Evolutionary conservation across 75 land plant species (phyloP).

Genomic region (Pinus taeda): DNA sequence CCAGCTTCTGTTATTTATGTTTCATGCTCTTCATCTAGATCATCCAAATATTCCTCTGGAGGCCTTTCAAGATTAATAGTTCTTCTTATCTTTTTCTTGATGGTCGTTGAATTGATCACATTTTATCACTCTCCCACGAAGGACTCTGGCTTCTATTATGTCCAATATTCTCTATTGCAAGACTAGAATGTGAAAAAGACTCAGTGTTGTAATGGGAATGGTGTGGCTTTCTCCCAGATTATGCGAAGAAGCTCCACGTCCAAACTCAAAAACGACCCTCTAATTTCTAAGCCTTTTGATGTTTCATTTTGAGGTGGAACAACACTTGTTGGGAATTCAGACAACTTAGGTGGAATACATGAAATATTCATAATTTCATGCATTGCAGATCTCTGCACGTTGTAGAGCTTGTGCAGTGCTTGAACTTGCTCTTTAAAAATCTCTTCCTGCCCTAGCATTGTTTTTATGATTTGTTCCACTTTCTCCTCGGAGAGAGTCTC

Average conservation of each 20-base stretch:
- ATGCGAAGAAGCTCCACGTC: neutral
- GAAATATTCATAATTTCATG: slow-evolving; percentile 7
- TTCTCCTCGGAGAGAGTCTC: slow-evolving; percentile 3
- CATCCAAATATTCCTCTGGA: slow-evolving; percentile 10
- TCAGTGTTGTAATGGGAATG: neutral
- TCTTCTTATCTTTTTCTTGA: neutral
- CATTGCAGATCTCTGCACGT: slow-evolving; percentile 7
- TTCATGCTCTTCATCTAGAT: slow-evolving; percentile 4
- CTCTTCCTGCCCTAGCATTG: slow-evolving; percentile 3
- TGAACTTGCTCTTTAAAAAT: slow-evolving; percentile 6
- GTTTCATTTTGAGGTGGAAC: slow-evolving; percentile 1
- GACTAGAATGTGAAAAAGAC: neutral
- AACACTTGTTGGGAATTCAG: slow-evolving; percentile 1
- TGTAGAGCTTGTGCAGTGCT: slow-evolving; percentile 3
- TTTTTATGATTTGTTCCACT: slow-evolving; percentile 2
- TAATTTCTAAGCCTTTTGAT: slow-evolving; percentile 1
- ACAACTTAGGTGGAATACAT: neutral
- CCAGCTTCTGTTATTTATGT: slow-evolving; percentile 2
- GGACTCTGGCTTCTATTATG: neutral
- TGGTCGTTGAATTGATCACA: slow-evolving; percentile 4
- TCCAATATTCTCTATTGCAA: neutral
- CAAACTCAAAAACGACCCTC: neutral
- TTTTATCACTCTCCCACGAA: neutral
- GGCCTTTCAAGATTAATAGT: neutral
- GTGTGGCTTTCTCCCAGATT: neutral